Conservation (phyloP, 176 grass and related monocot species). For the Rhipidocladum racemiflorum region DNA sequence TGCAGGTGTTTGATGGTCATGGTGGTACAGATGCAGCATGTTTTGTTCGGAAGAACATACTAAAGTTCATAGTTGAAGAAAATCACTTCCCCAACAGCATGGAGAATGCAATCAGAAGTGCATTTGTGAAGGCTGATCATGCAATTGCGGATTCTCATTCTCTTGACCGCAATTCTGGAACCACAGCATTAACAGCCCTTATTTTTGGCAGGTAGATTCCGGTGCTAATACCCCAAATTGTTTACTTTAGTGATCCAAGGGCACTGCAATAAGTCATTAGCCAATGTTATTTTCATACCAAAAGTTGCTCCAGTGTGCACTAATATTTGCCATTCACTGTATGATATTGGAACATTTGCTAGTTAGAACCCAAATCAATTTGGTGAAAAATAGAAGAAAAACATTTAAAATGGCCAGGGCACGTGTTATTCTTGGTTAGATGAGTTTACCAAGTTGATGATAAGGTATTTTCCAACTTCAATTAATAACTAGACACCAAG, state of each 20-base stretch:
- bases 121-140: slow-evolving; percentile 82
- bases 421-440: neutral
- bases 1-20: slow-evolving; percentile 95
- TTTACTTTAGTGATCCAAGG: neutral
- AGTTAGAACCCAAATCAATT: neutral
- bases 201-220: slow-evolving; percentile 70
- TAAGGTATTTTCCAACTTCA: neutral
- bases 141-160: slow-evolving; percentile 79
- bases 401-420: neutral
- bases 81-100: slow-evolving; percentile 66
- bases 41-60: slow-evolving; percentile 83
- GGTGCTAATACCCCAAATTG: neutral
- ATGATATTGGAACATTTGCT: neutral
- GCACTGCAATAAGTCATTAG: neutral
- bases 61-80: slow-evolving; percentile 87
- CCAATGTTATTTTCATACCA: neutral
- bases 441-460: neutral
- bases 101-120: slow-evolving; percentile 63
- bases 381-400: neutral
- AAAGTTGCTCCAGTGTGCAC: neutral
- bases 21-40: slow-evolving; percentile 80
- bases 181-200: slow-evolving; percentile 75
- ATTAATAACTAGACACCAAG: neutral
- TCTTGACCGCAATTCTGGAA: slow-evolving; percentile 82
- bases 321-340: slow-evolving; percentile 1